These are phyloP conservation scores for Geotrichum ghanense DNA, from an alignment of 805 yeast genomes.

Conservation along the genomic window DNA sequence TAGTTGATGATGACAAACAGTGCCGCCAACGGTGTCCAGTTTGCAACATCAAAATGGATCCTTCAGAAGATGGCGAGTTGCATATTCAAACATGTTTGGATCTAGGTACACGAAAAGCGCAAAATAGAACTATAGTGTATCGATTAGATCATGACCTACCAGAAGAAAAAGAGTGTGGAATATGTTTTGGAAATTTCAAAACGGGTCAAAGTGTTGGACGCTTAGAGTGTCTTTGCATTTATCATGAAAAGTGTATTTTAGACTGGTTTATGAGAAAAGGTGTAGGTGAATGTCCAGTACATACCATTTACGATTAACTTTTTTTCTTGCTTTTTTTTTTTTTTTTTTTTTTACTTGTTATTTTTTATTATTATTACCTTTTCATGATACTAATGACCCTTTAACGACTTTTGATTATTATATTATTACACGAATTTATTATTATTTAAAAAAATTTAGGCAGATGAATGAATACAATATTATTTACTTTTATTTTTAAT, in stretches of 20 bases:
- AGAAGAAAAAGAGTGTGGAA: constrained; percentile 60
- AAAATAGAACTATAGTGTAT: neutral
- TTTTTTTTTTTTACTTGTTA: too few species aligned
- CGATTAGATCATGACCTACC: neutral
- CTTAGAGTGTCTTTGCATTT: constrained; percentile 86
- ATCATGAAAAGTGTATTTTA: constrained; percentile 83
- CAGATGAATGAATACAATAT: neutral
- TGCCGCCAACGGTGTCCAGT: neutral
- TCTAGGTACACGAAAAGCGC: neutral
- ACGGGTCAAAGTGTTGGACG: constrained; percentile 88
- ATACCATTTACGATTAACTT: constrained; percentile 33
- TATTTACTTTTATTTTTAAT: too few species aligned
- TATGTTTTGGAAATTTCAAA: constrained; percentile 78
- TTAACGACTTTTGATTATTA: too few species aligned
- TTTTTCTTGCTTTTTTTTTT: too few species aligned
- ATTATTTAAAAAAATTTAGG: too few species aligned
- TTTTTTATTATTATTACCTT: too few species aligned
- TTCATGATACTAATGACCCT: too few species aligned
- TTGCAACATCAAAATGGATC: neutral
- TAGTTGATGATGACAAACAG: neutral
- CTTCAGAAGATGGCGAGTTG: neutral
- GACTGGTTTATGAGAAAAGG: constrained; percentile 87
- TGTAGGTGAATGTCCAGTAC: constrained; percentile 80
- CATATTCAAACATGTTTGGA: neutral
- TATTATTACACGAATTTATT: too few species aligned